phyloP scores from a whole-genome alignment of 352 stramenopile species.

The Pythium rhizo-oryzae region DNA sequence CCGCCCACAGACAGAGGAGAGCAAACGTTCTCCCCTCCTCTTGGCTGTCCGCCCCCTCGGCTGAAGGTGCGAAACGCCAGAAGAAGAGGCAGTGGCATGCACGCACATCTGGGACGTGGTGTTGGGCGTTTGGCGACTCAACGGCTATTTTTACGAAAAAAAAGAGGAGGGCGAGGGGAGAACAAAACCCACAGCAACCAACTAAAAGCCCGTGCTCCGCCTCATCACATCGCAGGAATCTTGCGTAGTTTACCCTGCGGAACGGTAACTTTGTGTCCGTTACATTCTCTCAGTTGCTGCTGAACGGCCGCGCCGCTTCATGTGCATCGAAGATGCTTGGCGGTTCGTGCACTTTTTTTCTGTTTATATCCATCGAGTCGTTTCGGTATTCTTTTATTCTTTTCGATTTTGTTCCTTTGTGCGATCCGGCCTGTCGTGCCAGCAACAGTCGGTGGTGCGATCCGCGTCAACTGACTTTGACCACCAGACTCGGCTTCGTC shows the following conservation, averaged over 20 bases:
- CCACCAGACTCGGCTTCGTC: too few species aligned
- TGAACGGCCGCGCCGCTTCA: background rate
- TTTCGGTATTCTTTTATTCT: constrained; percentile 19
- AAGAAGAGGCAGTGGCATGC: background rate
- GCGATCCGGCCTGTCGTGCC: too few species aligned
- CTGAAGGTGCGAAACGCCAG: background rate
- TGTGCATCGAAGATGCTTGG: background rate
- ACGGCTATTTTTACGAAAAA: constrained; percentile 4
- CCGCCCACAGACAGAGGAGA: too few species aligned
- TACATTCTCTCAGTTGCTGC: background rate
- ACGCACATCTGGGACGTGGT: background rate
- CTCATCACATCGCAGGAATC: too few species aligned
- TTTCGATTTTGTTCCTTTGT: too few species aligned
- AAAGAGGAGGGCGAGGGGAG: too few species aligned
- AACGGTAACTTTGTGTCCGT: background rate
- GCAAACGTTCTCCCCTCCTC: too few species aligned
- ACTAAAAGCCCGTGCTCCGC: background rate
- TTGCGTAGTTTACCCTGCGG: too few species aligned
- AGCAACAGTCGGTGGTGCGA: too few species aligned
- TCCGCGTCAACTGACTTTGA: too few species aligned
- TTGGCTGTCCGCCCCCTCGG: background rate
- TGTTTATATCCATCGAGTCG: background rate
- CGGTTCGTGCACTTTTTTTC: constrained; percentile 8
- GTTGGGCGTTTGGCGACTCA: background rate
- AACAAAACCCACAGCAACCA: background rate